Conservation (phyloP, 495 filamentous ascomycete species). For the Penicillium fimorum region DNA sequence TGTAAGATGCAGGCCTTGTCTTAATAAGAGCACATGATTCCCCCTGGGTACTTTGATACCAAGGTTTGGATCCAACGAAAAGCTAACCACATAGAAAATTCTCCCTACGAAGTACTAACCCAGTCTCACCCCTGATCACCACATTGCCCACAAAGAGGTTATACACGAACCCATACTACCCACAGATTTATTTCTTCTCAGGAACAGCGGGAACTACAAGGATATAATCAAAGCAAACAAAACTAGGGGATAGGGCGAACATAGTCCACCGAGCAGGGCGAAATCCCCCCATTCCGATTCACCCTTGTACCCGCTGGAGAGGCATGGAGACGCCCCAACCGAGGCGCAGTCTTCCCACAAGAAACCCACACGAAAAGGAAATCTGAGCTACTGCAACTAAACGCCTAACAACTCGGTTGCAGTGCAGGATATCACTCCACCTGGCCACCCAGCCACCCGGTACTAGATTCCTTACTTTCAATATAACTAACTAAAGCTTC, state of each 20-base stretch:
- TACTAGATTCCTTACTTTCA: background rate
- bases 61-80: background rate
- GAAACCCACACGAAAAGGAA: background rate
- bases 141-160: background rate
- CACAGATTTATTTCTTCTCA: background rate
- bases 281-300: constrained; percentile 1
- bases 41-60: background rate
- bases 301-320: background rate
- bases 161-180: background rate
- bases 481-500: background rate
- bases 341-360: background rate
- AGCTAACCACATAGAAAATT: background rate
- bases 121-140: background rate
- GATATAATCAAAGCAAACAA: background rate
- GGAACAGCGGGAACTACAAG: background rate
- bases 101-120: background rate
- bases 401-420: background rate
- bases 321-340: background rate
- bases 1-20: background rate
- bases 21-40: background rate
- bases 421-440: background rate
- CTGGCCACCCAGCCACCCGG: background rate
- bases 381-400: background rate
- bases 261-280: background rate
- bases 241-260: background rate